phyloP scores from a whole-genome alignment of 2,329 filamentous ascomycete genomes.

The Aspergillus sp. region DNA sequence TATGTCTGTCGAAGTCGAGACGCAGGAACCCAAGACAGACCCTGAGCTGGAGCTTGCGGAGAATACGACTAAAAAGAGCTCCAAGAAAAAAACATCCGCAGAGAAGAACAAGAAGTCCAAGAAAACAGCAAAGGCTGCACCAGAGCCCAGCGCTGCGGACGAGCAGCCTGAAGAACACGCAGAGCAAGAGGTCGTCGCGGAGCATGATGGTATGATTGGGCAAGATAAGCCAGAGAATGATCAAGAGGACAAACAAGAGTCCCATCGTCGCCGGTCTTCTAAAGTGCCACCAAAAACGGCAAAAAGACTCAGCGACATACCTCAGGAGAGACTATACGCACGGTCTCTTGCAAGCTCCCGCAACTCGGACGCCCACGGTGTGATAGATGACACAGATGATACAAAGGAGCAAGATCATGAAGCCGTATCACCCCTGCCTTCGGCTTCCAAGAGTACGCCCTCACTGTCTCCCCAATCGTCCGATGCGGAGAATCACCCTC shows the following conservation, averaged over 20 bases:
- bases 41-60: background rate
- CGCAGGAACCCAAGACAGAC: background rate
- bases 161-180: background rate
- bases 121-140: slow-evolving; percentile 1
- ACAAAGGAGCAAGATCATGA: slow-evolving; percentile 7
- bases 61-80: background rate
- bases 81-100: background rate
- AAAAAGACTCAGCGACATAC: slow-evolving; percentile 37
- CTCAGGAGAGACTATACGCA: slow-evolving; percentile 33
- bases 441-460: slow-evolving; percentile 48
- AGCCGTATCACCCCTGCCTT: slow-evolving; percentile 26
- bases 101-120: slow-evolving; percentile 2
- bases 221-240: slow-evolving; percentile 18
- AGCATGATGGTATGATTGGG: slow-evolving; percentile 6
- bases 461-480: slow-evolving; percentile 72
- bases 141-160: background rate
- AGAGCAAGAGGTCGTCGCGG: background rate
- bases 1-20: slow-evolving; percentile 20
- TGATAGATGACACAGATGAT: slow-evolving; percentile 6
- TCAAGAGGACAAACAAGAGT: slow-evolving; percentile 13
- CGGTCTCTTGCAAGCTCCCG: slow-evolving; percentile 28
- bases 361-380: slow-evolving; percentile 11
- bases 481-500: slow-evolving; percentile 76
- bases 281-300: slow-evolving; percentile 34
- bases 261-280: slow-evolving; percentile 21